Base-by-base conservation (phyloP, 2,329 filamentous ascomycete species). In the Neopestalotiopsis sp. region DNA sequence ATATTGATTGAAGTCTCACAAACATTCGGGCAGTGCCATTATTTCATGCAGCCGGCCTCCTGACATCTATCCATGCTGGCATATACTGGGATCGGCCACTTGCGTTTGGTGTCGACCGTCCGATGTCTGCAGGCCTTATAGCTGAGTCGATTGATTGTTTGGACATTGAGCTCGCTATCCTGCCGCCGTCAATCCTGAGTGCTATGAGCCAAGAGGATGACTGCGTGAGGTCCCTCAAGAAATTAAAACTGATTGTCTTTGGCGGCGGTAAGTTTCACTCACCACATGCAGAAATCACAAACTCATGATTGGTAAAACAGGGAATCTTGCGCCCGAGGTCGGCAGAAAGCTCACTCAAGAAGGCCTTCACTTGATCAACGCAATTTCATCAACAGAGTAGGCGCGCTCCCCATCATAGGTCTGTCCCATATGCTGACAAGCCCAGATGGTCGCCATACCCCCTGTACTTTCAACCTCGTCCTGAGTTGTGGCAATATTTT, bases 401-500 rank as follows among this genome's bases (percentile, higher is more conserved):
- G 30, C 20, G 9, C 49, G 7, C 13, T 14, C 7, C 13, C 13
- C 10, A 28, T 12, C 3, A 13, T 56, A 2, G 67, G 68, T 6
- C 64, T 63, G 40, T 42, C 58, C 13, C 34, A 68, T 13, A 9
- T 40, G 7, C 49, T 24, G 34, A 42, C 32, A 40, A 34, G 56
- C 40, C 10, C 38, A 10, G 7, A 14, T 7, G 17, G 42, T 12
- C 3, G 1, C 79, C 80, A 0, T 81, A 79, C 64, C 77, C 79
- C 0, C 49, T 80, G 3, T 80, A 81, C 65, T 74, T 74, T 20
- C 80, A 83, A 40, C 28, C 70, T 0, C 72, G 82, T 57, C 73
- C 67, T 0, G 69, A 79, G 32, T 70, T 81, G 5, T 85, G 83
- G 83, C 78, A 82, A 68, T 86, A 79, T 57, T 84, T 85, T 67